These are phyloP conservation scores for Plasmodium cynomolgi DNA, from an alignment of 169 alveolate genomes.

Conservation along the genomic window DNA sequence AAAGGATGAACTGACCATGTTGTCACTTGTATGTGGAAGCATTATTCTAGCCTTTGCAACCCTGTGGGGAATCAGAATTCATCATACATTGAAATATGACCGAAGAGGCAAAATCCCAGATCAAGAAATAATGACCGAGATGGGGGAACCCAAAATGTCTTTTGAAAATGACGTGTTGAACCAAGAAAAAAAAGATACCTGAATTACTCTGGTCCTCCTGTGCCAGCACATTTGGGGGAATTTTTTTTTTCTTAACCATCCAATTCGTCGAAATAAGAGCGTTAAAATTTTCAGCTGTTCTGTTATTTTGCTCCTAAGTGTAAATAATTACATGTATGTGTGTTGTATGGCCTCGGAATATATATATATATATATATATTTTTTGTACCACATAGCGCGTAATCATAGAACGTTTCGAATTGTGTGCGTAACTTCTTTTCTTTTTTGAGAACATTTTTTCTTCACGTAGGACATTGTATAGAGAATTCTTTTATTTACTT, in stretches of 20 bases:
- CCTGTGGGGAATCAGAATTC: conserved; percentile 16
- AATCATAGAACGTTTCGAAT: background rate
- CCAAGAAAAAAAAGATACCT: background rate
- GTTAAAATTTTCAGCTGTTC: background rate
- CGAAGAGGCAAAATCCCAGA: background rate
- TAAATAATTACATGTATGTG: background rate
- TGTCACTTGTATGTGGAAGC: conserved; percentile 24
- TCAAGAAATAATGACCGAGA: background rate
- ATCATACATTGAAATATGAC: background rate
- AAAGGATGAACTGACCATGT: background rate
- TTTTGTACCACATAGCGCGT: background rate
- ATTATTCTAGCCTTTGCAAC: background rate
- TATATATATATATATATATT: background rate
- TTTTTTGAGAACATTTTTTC: background rate
- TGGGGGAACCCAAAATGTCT: background rate
- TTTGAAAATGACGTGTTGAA: background rate
- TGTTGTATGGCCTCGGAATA: background rate
- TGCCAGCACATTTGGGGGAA: background rate
- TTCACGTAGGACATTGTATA: background rate
- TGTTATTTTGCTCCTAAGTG: background rate
- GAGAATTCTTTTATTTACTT: background rate
- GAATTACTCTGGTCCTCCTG: background rate
- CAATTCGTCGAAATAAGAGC: background rate
- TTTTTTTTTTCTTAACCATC: background rate
- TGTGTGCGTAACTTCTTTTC: background rate